Base-by-base conservation (phyloP, 176 grass and related monocot species). In the Zea luxurians region DNA sequence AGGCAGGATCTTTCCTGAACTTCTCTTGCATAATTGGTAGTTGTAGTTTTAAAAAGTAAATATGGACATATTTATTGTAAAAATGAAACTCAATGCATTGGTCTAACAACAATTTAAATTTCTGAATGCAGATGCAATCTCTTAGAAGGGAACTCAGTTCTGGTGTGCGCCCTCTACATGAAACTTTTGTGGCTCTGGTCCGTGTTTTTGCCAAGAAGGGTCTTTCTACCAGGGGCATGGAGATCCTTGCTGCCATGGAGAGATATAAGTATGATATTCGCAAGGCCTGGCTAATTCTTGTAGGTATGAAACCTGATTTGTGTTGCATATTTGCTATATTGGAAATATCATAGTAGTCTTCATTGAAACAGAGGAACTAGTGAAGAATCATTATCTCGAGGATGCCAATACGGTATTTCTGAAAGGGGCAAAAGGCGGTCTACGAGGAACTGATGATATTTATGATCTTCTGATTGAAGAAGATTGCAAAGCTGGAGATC, bases 241-340 rank as follows among this genome's bases (percentile, higher is more conserved):
- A 98, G 87, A 91, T 98, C 82, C 91, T 98, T 73, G 89, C 91
- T 68, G 95, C 95, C 37, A 98, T 98, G 95, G 91, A 92, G 83
- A 98, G 89, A 79, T 80, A 90, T 53, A 98, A 98, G 78, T 94
- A 91, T 76, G 91, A 90, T 61, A 88, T 98, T 83, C 89, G 87
- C 73, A 90, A 88, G 85, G 91, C 95, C 77, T 98, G 95, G 95
- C 85, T 94, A 68, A 81, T 94, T 90, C 87, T 98, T 83, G 83
- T 98, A 80, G 95, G 95, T 98, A 92, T 58, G 85, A 13, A 66
- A 82, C 60, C 20, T 78, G 37, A 34, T 21, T 74, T 82, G 74
- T 62, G 63, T 42, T 76, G 68, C 5, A 53, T 42, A 27, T 77
- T 71, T 48, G 5, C 1, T 91, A 70, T 82, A 71, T 44, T 63